phyloP scores from a whole-genome alignment of 2,329 filamentous ascomycete species.

The Tolypocladium endophyticum region DNA sequence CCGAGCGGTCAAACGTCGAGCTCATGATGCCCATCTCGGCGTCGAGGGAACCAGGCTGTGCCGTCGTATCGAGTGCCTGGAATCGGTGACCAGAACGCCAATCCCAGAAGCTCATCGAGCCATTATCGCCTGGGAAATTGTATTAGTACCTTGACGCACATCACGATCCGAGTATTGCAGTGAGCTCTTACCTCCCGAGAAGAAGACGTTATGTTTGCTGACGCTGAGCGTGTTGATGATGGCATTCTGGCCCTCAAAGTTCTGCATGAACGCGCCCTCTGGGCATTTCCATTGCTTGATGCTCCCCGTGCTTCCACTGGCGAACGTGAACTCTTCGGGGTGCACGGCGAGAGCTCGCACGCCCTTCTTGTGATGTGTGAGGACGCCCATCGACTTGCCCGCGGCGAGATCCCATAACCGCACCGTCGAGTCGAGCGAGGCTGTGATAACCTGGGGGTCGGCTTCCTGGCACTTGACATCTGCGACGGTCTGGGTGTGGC shows the following conservation, averaged over 20 bases:
- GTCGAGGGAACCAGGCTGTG: slow-evolving; percentile 87
- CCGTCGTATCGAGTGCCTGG: slow-evolving; percentile 80
- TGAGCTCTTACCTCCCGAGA: slow-evolving; percentile 57
- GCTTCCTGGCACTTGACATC: slow-evolving; percentile 90
- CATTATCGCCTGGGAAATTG: slow-evolving; percentile 61
- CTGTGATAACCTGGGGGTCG: slow-evolving; percentile 89
- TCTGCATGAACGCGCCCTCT: slow-evolving; percentile 97
- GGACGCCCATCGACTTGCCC: slow-evolving; percentile 87
- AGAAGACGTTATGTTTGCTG: slow-evolving; percentile 91
- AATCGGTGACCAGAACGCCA: slow-evolving; percentile 95
- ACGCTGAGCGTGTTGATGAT: slow-evolving; percentile 92
- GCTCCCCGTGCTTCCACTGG: slow-evolving; percentile 78
- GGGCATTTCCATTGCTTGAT: slow-evolving; percentile 99
- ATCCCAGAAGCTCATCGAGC: slow-evolving; percentile 96
- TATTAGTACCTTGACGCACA: background rate
- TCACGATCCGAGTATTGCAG: no score
- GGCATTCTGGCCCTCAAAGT: slow-evolving; percentile 91
- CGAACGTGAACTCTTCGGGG: slow-evolving; percentile 90
- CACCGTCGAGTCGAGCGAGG: slow-evolving; percentile 86
- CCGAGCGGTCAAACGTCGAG: slow-evolving; percentile 83
- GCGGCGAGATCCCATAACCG: slow-evolving; percentile 93
- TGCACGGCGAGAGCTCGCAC: slow-evolving; percentile 77
- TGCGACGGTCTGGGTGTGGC: slow-evolving; percentile 84
- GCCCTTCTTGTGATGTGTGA: slow-evolving; percentile 98
- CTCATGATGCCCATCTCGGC: slow-evolving; percentile 94